phyloP scores from a whole-genome alignment of 352 stramenopile genomes.

The Phytophthora ramorum region DNA sequence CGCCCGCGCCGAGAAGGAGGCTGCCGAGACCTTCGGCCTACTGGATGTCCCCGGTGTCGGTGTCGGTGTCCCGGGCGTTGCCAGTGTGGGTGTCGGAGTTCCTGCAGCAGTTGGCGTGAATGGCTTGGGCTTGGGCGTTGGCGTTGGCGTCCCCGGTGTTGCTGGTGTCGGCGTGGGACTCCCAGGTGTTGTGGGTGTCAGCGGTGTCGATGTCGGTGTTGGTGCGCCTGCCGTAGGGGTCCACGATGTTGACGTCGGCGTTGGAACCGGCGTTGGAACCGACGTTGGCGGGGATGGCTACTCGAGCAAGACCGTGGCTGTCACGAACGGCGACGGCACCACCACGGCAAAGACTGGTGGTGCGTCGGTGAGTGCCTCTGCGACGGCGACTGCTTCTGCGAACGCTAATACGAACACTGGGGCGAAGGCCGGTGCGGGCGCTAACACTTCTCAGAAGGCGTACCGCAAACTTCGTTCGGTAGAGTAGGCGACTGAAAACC shows the following conservation, averaged over 20 bases:
- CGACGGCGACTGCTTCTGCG: background rate
- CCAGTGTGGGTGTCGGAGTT: slow-evolving; percentile 9
- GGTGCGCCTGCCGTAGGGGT: background rate
- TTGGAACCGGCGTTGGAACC: background rate
- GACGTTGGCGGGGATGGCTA: background rate
- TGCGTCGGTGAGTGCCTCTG: background rate
- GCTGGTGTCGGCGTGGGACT: too few species aligned
- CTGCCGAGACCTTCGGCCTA: slow-evolving; percentile 11
- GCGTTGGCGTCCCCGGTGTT: background rate
- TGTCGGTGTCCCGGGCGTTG: slow-evolving; percentile 11
- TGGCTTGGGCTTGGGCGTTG: background rate
- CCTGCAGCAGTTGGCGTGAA: background rate
- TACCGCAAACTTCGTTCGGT: slow-evolving; percentile 17
- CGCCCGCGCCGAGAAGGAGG: slow-evolving; percentile 3
- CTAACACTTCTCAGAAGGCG: slow-evolving; percentile 25
- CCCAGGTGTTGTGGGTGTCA: too few species aligned
- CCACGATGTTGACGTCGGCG: slow-evolving; percentile 1
- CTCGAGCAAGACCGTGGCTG: background rate
- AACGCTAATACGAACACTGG: background rate
- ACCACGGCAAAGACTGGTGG: background rate
- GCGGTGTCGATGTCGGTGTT: too few species aligned
- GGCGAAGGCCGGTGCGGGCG: too few species aligned
- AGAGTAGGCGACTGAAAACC: too few species aligned
- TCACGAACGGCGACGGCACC: background rate
- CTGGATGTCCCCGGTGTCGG: slow-evolving; percentile 6